Evolutionary conservation across 345 rosid species (phyloP).

Genomic region (Rhizophora mangle): DNA sequence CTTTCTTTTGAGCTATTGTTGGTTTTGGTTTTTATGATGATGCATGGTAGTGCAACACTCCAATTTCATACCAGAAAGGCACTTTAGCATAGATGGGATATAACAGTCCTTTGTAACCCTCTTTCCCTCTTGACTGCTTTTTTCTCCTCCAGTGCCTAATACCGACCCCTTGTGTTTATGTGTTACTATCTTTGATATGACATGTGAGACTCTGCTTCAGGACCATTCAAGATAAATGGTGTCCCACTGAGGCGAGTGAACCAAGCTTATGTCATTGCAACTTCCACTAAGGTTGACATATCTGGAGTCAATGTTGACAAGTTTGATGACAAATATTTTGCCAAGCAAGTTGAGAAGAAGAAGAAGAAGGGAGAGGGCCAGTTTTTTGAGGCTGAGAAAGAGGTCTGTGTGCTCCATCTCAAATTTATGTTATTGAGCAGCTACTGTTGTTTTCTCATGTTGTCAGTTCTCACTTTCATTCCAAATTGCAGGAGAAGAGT

Average conservation of each 20-base stretch:
- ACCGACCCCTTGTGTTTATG: too few species aligned
- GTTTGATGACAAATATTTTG: constrained; percentile 24
- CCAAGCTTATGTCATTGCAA: constrained; percentile 58
- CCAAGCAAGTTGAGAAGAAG: constrained; percentile 66
- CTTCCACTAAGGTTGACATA: constrained; percentile 67
- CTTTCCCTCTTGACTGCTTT: too few species aligned
- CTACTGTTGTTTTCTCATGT: neutral
- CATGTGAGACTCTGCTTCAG: constrained; percentile 23
- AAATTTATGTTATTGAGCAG: neutral
- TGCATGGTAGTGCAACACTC: too few species aligned
- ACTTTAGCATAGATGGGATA: too few species aligned
- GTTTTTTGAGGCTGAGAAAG: constrained; percentile 75
- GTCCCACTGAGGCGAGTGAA: constrained; percentile 71
- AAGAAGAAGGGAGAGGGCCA: constrained; percentile 69
- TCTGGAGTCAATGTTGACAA: constrained; percentile 64
- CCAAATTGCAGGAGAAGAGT: constrained; percentile 53
- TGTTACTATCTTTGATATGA: neutral
- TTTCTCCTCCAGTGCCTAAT: too few species aligned
- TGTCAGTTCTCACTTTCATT: neutral
- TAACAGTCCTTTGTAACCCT: too few species aligned
- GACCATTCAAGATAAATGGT: constrained; percentile 73
- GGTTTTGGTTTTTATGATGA: too few species aligned
- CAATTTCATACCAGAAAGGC: too few species aligned
- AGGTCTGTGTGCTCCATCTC: constrained; percentile 26
- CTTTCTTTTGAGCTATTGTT: too few species aligned